Evolutionary conservation across 495 filamentous ascomycete genomes (phyloP), one percentile per base, ranked within the genome.

Genomic region (Aspergillus avenaceus): DNA sequence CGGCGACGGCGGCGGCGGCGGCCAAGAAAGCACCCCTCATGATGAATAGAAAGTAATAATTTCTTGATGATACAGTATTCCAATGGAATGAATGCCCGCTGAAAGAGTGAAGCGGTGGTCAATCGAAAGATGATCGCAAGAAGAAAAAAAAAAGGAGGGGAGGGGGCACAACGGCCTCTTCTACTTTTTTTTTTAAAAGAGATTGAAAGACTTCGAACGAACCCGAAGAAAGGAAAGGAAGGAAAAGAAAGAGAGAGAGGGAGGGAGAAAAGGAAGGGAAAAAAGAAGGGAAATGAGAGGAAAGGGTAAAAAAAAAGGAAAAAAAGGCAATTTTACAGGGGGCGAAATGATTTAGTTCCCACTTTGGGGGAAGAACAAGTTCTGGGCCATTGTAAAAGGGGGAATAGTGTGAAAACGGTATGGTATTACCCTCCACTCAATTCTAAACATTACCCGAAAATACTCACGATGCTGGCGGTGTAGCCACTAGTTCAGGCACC

Each of bases 21-120:
- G 82, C 81, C 52, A 84, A 67, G 56, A 87, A 61, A 56, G 79
- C 70, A 56, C 72, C 81, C 85, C 85, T 90, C 86, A 88, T 90
- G 53, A 58, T 79, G 63, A 63, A 64, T 61, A 53, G 59, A 57
- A 43, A 46, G 50, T 4, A 47, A 53, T n/a, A n/a, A 45, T 40
- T 53, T 47, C 58, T 58, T 57, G 41, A 53, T 38, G 22, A 9
- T 54, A 22, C 2, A 26, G 23, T 25, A 29, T 21, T 19, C 21
- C 26, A 38, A 41, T 58, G 44, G 50, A 91, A 90, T 72, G 88
- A 92, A 75, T 85, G 87, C 86, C 89, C 88, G 89, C 89, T 92
- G 77, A 95, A 95, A 62, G 89, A 95, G 86, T 92, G 89, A 91
- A 92, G 89, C 89, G 87, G 89, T 91, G 66, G 79, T 84, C 67